Evolutionary conservation across 1,284 basidiomycete species (phyloP).

Genomic region (Microbotryum intermedium): DNA sequence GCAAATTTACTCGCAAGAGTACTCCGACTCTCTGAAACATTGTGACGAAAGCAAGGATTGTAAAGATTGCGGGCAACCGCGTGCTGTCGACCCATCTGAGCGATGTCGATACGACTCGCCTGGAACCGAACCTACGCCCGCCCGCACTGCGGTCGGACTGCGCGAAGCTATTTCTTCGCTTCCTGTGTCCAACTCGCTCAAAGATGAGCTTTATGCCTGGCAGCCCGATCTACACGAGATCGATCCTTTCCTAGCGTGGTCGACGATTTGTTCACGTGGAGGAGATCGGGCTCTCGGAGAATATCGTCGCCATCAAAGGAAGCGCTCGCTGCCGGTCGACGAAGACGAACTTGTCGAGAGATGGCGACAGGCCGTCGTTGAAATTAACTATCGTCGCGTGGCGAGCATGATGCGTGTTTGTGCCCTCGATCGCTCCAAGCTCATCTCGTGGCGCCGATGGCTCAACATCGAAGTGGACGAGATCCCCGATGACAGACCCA

Average conservation of each 20-base stretch:
- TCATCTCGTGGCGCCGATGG: conserved; percentile 15
- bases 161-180: not conserved
- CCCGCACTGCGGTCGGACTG: not conserved
- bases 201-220: not conserved
- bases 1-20: too few relatives aligned
- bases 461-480: not conserved
- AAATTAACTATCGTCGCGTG: conserved; percentile 11
- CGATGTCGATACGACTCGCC: too few relatives aligned
- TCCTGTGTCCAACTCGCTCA: not conserved
- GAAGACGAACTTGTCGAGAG: conserved; percentile 5
- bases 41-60: too few relatives aligned
- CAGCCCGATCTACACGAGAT: not conserved
- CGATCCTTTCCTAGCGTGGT: conserved; percentile 21
- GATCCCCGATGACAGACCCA: not conserved
- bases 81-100: too few relatives aligned
- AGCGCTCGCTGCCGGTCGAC: not conserved
- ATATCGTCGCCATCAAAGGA: not conserved
- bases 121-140: not conserved
- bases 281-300: not conserved
- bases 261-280: not conserved
- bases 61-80: too few relatives aligned
- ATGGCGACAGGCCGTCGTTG: conserved; percentile 9
- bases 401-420: not conserved
- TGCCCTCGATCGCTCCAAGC: conserved; percentile 10
- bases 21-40: too few relatives aligned